A percentile compares a stretch with the other conserved stretches of the same genome.
These are phyloP conservation scores for Dioscorea dumetorum DNA, from an alignment of 106 monocot species.

Conservation along the genomic window DNA sequence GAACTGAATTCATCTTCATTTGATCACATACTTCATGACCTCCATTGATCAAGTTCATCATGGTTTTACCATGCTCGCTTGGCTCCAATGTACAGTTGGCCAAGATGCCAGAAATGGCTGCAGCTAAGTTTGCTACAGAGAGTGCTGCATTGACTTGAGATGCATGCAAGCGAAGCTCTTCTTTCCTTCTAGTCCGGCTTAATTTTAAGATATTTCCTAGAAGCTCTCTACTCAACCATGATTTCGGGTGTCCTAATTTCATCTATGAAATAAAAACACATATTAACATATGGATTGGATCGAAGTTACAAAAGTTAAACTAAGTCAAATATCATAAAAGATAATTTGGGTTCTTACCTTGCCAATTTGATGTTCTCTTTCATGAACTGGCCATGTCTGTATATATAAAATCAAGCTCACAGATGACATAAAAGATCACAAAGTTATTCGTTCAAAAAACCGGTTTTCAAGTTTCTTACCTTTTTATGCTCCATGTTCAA, in stretches of 20 bases:
- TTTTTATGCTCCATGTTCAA: conserved; percentile 7
- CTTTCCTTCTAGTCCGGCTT: conserved; percentile 33
- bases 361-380: conserved; percentile 19
- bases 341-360: conserved; percentile 13
- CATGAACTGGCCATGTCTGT: conserved; percentile 22
- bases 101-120: conserved; percentile 45
- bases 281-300: no score
- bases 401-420: no score
- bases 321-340: neutral
- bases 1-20: conserved; percentile 31
- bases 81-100: conserved; percentile 23
- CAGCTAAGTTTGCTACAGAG: conserved; percentile 53
- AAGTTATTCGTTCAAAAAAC: neutral
- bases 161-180: conserved; percentile 27
- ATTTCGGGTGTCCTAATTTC: conserved; percentile 23
- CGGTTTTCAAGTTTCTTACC: conserved; percentile 7
- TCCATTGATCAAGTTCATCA: neutral
- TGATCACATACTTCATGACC: conserved; percentile 10
- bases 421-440: no score
- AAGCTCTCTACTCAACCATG: conserved; percentile 27
- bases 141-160: conserved; percentile 59
- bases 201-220: conserved; percentile 20
- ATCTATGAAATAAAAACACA: conserved; percentile 8
- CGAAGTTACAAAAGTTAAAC: neutral
- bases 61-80: neutral